These are phyloP conservation scores for Filobasidium floriforme DNA, from an alignment of 768 basidiomycete genomes.

Conservation along the genomic window DNA sequence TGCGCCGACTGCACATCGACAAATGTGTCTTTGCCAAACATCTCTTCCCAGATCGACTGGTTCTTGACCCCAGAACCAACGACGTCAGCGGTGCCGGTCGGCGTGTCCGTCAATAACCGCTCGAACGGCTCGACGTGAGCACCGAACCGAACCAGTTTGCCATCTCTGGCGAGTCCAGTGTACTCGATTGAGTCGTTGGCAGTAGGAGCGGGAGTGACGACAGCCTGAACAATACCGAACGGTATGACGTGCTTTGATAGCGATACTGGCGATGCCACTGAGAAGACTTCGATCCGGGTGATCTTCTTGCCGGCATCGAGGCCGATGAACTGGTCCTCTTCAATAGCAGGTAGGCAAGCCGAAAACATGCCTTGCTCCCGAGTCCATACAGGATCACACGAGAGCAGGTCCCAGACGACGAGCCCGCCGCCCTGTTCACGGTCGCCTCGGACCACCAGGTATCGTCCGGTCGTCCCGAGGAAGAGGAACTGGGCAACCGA, in stretches of 20 bases:
- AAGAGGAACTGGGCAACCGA: constrained; percentile 53
- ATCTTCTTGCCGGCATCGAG: constrained; percentile 16
- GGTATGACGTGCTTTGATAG: constrained; percentile 6
- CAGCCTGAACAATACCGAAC: neutral
- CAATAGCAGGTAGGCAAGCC: constrained; percentile 51
- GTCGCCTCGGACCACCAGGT: constrained; percentile 52
- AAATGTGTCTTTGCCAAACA: constrained; percentile 76
- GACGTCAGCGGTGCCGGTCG: constrained; percentile 46
- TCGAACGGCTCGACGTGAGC: constrained; percentile 25
- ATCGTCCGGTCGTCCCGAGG: constrained; percentile 63
- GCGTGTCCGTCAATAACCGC: constrained; percentile 10
- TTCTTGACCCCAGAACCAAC: constrained; percentile 47
- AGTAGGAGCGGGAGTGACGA: constrained; percentile 7
- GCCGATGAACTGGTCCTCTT: constrained; percentile 49
- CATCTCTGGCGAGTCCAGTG: constrained; percentile 28
- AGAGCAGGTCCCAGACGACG: constrained; percentile 45
- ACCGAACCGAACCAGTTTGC: constrained; percentile 43
- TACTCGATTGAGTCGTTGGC: constrained; percentile 25
- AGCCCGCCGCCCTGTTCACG: constrained; percentile 28
- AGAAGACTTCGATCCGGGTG: neutral
- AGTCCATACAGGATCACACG: constrained; percentile 29
- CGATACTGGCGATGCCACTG: neutral
- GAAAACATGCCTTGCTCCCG: constrained; percentile 53
- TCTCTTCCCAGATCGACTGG: constrained; percentile 72
- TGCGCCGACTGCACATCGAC: constrained; percentile 32